Percentiles rank a stretch among this genome's conserved stretches.
These are phyloP conservation scores for Blepharisma stoltei DNA, from an alignment of 73 alveolate species.

Conservation along the genomic window DNA sequence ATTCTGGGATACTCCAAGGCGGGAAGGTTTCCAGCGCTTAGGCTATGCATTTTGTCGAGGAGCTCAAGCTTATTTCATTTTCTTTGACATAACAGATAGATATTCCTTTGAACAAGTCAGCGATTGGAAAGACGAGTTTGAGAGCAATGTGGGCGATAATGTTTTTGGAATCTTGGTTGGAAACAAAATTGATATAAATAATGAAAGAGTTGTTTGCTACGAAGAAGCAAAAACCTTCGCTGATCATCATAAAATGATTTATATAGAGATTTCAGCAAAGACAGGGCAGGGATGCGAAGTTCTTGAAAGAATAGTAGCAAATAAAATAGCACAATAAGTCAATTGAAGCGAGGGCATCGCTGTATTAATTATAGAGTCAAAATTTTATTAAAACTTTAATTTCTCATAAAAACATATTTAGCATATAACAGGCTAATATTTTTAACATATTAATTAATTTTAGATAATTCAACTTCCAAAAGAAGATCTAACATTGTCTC, in stretches of 20 bases:
- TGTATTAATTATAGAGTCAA: no score
- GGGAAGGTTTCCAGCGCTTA: background rate
- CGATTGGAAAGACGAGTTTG: constrained; percentile 56
- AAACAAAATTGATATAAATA: constrained; percentile 58
- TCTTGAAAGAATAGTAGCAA: no score
- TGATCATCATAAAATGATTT: constrained; percentile 42
- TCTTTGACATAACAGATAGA: constrained; percentile 58
- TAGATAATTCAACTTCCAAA: no score
- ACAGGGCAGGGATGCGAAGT: background rate
- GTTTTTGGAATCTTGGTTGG: constrained; percentile 60
- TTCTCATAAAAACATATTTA: no score
- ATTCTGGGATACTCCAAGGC: constrained; percentile 34
- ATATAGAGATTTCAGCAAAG: constrained; percentile 63
- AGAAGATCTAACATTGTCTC: no score
- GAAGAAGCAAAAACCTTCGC: constrained; percentile 59
- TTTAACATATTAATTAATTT: no score
- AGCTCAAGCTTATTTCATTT: constrained; percentile 54
- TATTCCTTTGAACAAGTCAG: constrained; percentile 44
- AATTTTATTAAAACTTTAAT: no score
- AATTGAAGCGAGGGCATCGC: no score
- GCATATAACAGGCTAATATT: no score
- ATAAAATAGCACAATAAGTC: no score
- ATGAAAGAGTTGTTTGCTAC: constrained; percentile 42
- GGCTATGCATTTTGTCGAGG: background rate
- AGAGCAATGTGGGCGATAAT: constrained; percentile 52